Conservation (phyloP, 805 yeast genomes). For the Lachancea nothofagi region DNA sequence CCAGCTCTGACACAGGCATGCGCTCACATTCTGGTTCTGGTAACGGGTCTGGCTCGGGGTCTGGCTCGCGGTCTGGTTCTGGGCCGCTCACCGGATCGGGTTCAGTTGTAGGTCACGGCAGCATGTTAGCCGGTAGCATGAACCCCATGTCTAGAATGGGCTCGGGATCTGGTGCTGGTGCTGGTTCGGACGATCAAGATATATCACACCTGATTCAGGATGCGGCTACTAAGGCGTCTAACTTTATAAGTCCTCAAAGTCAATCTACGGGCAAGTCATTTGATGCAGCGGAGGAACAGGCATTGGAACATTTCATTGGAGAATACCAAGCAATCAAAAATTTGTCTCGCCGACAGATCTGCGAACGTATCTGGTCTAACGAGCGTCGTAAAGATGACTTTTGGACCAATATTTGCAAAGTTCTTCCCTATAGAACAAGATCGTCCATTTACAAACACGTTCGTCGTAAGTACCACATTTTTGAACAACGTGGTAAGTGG, state of each 20-base stretch:
- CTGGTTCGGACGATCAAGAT: constrained; percentile 21
- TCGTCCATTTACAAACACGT: constrained; percentile 93
- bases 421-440: constrained; percentile 77
- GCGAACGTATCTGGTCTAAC: constrained; percentile 82
- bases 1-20: constrained; percentile 6
- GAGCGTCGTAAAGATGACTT: constrained; percentile 82
- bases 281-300: constrained; percentile 50
- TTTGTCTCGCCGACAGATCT: constrained; percentile 60
- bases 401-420: constrained; percentile 79
- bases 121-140: not conserved
- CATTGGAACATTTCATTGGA: constrained; percentile 65
- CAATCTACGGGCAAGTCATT: constrained; percentile 33
- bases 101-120: no score
- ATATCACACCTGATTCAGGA: constrained; percentile 39
- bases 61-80: not conserved
- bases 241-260: constrained; percentile 26
- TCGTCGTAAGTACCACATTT: constrained; percentile 81
- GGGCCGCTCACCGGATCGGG: not conserved
- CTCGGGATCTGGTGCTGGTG: constrained; percentile 4
- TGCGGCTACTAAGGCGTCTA: constrained; percentile 42
- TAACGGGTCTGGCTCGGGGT: constrained; percentile 1
- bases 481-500: constrained; percentile 88
- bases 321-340: constrained; percentile 62
- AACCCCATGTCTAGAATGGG: not conserved
- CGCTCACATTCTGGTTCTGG: constrained; percentile 1